Evolutionary conservation across 805 yeast genomes (phyloP), one percentile per base, ranked within the genome.

Genomic region (Lipomyces spencermartinsiae): DNA sequence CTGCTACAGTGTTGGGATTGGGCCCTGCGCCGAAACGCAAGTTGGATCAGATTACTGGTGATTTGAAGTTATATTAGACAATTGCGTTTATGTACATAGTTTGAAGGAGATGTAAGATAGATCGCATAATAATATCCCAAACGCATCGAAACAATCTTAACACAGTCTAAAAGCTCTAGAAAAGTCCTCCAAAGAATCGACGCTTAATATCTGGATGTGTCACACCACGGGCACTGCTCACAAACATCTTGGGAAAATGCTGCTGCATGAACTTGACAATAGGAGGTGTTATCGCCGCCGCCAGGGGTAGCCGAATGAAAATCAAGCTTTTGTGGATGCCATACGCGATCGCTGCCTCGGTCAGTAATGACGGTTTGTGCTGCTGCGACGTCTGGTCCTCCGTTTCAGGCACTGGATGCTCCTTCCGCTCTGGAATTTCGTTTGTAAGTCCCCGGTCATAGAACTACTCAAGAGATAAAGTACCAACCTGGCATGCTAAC

Each of bases 1-100:
- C 95, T 67, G 96, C 97, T 1, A 95, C 99, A 0, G 98, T 95
- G 1, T 80, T 95, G n/a, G 99, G 98, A 0, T 77, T 95, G 34
- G 99, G 99, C 0, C 99, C 99, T 0, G 98, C 97, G 22, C 98
- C 98, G 29, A 91, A 76, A 59, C 73, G 83, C 0, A 87, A 89
- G 0, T 78, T 94, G 68, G 97, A 95, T 77, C 87, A 88, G 76
- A 87, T 94, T 64, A 93, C 98, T 0, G 89, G 91, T 16, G 88
- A 84, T 33, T 82, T 94, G 74, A 91, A 89, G 76, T 81, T 94
- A 67, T 92, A 90, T 75, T 92, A 79, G 74, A 53, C 34, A 53
- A 29, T 12, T 25, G 1, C 5, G 22, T 7, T 9, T 53, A 56
- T 33, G 59, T 57, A 29, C 29, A 19, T 57, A 57, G 59, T 12